Evolutionary conservation across 805 yeast genomes (phyloP), one percentile per base, ranked within the genome.

Genomic region (Candida alai): DNA sequence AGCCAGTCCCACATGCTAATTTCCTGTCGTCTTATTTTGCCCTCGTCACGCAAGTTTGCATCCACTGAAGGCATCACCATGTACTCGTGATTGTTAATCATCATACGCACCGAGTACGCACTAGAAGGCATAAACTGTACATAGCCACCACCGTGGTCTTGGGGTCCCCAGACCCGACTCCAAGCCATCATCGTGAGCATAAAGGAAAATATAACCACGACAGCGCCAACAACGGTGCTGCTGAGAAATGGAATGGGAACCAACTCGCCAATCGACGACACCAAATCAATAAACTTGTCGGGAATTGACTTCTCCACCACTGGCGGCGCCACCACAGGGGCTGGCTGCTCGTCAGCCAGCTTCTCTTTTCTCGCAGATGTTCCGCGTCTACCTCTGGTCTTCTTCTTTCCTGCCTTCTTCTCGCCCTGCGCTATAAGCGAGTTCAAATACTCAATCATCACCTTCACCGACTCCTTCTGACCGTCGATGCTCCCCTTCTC

Each of bases 401-500:
- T 36, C 27, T 36, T 41, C 31, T 37, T 44, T 13, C 38, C 37
- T 4, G 28, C 12, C 7, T 12, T 45, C 15, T 28, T 37, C 16
- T 28, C 41, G 6, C 34, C 35, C 9, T 44, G 28, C 3, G 41
- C 47, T 5, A 72, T 41, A 19, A 65, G 60, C 15, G 54, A 56
- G 40, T 62, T 70, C 26, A 82, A 43, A 35, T 73, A 76, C 8
- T 58, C 63, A 6, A 76, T 59, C 45, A 79, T 41, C 2, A 64
- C 61, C 24, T 62, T 67, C 44, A 80, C 64, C 0, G 82, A 72
- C 5, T 76, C 79, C 36, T 73, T 74, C 41, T 84, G 89, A 7
- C 90, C 93, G 25, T 77, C 76, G 43, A 78, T 73, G 2, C 88
- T 68, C 34, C 85, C 87, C 37, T 73, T 80, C 49, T 84, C 93